Conservation (phyloP, 2,329 filamentous ascomycete species). For the Chaetomium strumarium region DNA sequence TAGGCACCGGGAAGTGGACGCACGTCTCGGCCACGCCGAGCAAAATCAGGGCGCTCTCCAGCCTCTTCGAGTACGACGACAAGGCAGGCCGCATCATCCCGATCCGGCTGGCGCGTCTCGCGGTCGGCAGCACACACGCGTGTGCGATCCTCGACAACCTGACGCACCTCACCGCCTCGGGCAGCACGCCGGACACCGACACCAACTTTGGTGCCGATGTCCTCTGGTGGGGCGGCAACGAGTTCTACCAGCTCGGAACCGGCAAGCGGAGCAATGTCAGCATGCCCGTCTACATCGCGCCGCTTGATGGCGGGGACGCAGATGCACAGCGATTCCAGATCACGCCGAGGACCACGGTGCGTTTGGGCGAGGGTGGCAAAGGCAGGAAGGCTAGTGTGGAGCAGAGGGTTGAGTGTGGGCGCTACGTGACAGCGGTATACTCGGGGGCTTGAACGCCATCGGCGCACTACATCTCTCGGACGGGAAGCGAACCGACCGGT, state of each 20-base stretch:
- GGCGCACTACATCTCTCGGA: background rate
- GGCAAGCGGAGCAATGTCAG: conserved; percentile 79
- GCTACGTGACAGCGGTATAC: conserved; percentile 76
- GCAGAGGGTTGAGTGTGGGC: conserved; percentile 83
- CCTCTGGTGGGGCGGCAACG: conserved; percentile 92
- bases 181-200: conserved; percentile 49
- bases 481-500: background rate
- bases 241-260: conserved; percentile 87
- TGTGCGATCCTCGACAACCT: conserved; percentile 80
- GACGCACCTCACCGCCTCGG: conserved; percentile 55
- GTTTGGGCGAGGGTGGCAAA: conserved; percentile 50
- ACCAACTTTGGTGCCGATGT: conserved; percentile 86
- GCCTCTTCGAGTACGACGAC: conserved; percentile 85
- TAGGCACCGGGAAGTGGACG: conserved; percentile 85
- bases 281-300: conserved; percentile 70
- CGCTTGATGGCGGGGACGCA: conserved; percentile 56
- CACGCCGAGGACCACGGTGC: conserved; percentile 67
- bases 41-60: conserved; percentile 78
- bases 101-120: conserved; percentile 69
- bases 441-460: conserved; percentile 38
- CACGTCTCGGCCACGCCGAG: conserved; percentile 72
- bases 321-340: conserved; percentile 72
- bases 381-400: conserved; percentile 71
- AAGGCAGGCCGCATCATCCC: conserved; percentile 59
- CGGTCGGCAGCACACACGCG: conserved; percentile 73